Base-by-base conservation (phyloP, 148 eudicot species). In the Rheum nobile region DNA sequence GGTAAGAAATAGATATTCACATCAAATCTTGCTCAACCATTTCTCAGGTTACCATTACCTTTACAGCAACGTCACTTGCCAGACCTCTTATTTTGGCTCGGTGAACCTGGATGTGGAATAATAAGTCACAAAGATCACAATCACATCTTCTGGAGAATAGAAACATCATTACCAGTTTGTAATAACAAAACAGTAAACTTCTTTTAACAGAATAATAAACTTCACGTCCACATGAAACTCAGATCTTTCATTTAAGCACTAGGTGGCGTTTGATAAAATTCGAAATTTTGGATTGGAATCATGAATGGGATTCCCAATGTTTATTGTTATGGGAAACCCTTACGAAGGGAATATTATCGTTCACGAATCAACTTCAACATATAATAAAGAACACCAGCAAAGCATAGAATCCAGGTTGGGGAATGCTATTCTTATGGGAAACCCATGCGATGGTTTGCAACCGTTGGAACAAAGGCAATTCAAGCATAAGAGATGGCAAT, bases 61-160 rank as follows among this genome's bases (percentile, higher is more conserved):
- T 95, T 39, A 95, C 89, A 79, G 87, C 97, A 74, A 95, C 85
- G 79, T 95, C 93, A 13, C 14, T 77, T 70, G 80, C 86, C 59
- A 65, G 78, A 79, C 96, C 98, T 84, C 78, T 91, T 61, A 95
- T 80, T 46, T 89, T 84, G 38, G 97, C 97, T 72, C 90, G 86
- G 76, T 95, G 98, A 76, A 95, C 98, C 98, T 95, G 83, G 67
- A 77, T 39, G 75, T 29, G 32, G 41, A 65, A 17, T 65, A 65
- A 65, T 65, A 28, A 28, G 0, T 2, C 35, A 59, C 35, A 29
- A 4, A 50, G 57, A n/a, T 50, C 57, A 35, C 37, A 42, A 46
- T 46, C 52, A 61, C 67, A 61, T 28, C 35, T 50, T 29, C 35
- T 7, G 35, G 35, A 61, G 37, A 29, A 61, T 28, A 6, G 67